Evolutionary conservation across 805 yeast genomes (phyloP), one percentile per base, ranked within the genome.

Genomic region (Yarrowia phangngaensis): DNA sequence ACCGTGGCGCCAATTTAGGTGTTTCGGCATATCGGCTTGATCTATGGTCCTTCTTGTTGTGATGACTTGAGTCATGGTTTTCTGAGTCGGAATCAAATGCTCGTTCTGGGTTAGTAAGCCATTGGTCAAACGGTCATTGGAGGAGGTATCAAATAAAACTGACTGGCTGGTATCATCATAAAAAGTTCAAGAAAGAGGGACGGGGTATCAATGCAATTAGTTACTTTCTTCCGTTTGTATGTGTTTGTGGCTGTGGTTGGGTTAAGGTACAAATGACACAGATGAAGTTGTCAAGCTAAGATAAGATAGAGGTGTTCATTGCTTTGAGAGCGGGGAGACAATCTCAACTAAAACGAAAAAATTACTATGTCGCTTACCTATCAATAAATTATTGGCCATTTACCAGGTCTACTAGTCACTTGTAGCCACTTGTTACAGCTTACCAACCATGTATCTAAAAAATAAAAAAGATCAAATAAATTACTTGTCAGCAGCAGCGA

Each of bases 401-500:
- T n/a, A n/a, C n/a, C n/a, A n/a, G n/a, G 16, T 32, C 17, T n/a
- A 32, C 19, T 32, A 23, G 20, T 23, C 23, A 7, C 20, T 6
- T 14, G 16, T 32, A 12, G 36, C 13, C 36, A 17, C 20, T n/a
- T 32, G 14, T 32, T 32, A 23, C 12, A 9, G 9, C 6, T 47
- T 38, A 24, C 32, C 31, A 33, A 33, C 51, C 29, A 47, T 26
- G 22, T 34, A 26, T 47, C 20, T 23, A 17, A 32, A 9, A 38
- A 26, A 26, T 38, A 38, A 31, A 38, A 32, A 38, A 38, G 31
- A 38, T 19, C 27, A 31, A 38, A 38, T 38, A 38, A 38, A 19
- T 38, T 38, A 38, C n/a, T 38, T 38, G 45, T 38, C 45, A 12
- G 45, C 45, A 38, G 45, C 45, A 17, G 45, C 45, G 45, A 38